Evolutionary conservation across 441 rosid species (phyloP).

Genomic region (Populus tomentosa): DNA sequence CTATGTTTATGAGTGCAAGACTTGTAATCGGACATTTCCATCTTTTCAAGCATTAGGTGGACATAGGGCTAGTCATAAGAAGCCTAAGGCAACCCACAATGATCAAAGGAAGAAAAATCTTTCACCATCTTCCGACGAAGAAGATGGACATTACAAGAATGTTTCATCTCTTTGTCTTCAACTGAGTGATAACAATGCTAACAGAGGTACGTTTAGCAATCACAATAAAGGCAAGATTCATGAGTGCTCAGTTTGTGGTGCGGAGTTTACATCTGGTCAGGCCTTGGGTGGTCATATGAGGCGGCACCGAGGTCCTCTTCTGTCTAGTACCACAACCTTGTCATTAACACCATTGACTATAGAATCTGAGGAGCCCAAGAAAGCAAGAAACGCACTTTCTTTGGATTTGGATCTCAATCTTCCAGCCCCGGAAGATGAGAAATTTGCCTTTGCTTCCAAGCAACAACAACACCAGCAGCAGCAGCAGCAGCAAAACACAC

Average conservation of each 20-base stretch:
- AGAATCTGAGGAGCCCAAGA: conserved; percentile 39
- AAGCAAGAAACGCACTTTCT: conserved; percentile 43
- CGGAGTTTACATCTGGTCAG: conserved; percentile 84
- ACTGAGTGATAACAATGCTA: conserved; percentile 21
- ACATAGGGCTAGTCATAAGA: conserved; percentile 93
- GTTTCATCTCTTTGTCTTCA: conserved; percentile 46
- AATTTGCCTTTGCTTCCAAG: conserved; percentile 53
- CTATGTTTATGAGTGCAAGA: conserved; percentile 85
- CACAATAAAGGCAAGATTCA: conserved; percentile 48
- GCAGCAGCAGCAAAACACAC: conserved; percentile 17
- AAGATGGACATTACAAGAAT: conserved; percentile 41
- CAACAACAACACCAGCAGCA: conserved; percentile 32
- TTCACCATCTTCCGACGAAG: conserved; percentile 37
- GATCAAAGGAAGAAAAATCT: conserved; percentile 23
- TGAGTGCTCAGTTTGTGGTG: conserved; percentile 87
- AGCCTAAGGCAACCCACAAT: conserved; percentile 40
- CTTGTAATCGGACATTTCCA: conserved; percentile 75
- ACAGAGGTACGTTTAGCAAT: neutral
- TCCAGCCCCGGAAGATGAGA: conserved; percentile 83
- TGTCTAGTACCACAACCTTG: conserved; percentile 33
- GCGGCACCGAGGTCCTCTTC: conserved; percentile 59
- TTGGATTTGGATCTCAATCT: conserved; percentile 94
- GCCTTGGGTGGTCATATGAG: conserved; percentile 97
- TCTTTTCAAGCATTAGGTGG: conserved; percentile 97
- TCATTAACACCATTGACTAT: conserved; percentile 42